Base-by-base conservation (phyloP, 1,139 yeast genomes). In the Meyerozyma smithsonii region DNA sequence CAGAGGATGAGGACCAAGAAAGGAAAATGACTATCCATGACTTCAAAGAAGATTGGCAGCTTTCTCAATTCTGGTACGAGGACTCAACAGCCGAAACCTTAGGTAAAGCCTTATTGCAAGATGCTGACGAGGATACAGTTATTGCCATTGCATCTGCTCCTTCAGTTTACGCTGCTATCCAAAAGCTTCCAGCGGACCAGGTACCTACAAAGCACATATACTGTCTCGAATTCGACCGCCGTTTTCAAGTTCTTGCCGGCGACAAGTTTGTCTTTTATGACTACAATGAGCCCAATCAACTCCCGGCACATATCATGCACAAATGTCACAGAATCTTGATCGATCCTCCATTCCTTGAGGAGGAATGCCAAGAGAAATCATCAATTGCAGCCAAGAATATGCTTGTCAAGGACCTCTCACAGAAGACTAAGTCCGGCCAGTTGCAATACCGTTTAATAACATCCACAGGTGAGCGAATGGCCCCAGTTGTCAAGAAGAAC, bases 381-480 rank as follows among this genome's bases (percentile, higher is more conserved):
- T 75, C 94, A 0, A 54, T 71, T 36, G 83, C 94, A 3, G 94
- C 92, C 0, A 69, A 79, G 33, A 73, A 77, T 37, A 61, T 88
- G 37, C 58, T 84, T 39, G 69, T 67, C 8, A 50, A 56, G 1
- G 75, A 77, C 39, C 61, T 57, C 39, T 48, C 57, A 1, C 53
- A 52, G 3, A 62, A 56, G 45, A 67, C 80, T 43, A 46, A 52
- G 18, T 39, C 46, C 4, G 82, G 82, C 1, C 69, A 52, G 28
- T 42, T 50, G n/a, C 66, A 68, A 43, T 74, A 72, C 49, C 77
- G 77, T 49, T 59, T 84, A 32, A 71, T 86, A 16, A 77, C 86
- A 4, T 84, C 94, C 46, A 88, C 97, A 1, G 96, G 96, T 21
- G 96, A 89, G 62, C 74, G 96, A 59, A 88, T 89, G 92, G 69